phyloP scores from a whole-genome alignment of 2,329 filamentous ascomycete species.

The Ceratocystis destructans region DNA sequence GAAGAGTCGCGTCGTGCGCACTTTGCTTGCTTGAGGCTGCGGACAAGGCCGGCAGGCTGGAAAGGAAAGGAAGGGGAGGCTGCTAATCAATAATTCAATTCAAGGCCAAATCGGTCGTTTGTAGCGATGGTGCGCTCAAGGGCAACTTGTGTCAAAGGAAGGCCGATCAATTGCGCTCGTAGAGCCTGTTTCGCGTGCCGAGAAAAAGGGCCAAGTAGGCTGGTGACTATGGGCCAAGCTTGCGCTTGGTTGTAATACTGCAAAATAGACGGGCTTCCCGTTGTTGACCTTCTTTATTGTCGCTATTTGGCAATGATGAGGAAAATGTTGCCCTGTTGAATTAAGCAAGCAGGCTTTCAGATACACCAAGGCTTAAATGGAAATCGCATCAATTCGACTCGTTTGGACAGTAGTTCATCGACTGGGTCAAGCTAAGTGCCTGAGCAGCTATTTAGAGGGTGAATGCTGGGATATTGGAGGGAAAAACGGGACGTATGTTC shows the following conservation, averaged over 20 bases:
- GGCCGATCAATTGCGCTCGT: background rate
- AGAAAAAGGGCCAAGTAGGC: background rate
- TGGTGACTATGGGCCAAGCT: background rate
- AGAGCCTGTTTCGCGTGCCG: background rate
- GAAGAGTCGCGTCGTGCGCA: background rate
- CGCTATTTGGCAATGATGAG: background rate
- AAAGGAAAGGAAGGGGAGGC: background rate
- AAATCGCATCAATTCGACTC: too few species aligned
- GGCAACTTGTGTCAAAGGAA: background rate
- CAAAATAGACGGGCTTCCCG: background rate
- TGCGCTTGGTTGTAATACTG: background rate
- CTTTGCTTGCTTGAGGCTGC: background rate
- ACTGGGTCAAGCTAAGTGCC: too few species aligned
- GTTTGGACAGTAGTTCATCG: too few species aligned
- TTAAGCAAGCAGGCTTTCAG: constrained; percentile 3
- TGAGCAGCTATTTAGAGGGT: too few species aligned
- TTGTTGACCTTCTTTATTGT: background rate
- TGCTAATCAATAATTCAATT: background rate
- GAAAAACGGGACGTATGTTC: background rate
- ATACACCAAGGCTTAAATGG: background rate
- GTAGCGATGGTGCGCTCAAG: background rate
- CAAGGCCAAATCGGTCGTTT: background rate
- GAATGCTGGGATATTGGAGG: background rate
- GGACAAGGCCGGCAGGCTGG: too few species aligned
- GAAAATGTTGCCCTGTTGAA: background rate